These are phyloP conservation scores for Liquidambar formosana DNA, from an alignment of 164 flowering plant genomes.

Conservation along the genomic window DNA sequence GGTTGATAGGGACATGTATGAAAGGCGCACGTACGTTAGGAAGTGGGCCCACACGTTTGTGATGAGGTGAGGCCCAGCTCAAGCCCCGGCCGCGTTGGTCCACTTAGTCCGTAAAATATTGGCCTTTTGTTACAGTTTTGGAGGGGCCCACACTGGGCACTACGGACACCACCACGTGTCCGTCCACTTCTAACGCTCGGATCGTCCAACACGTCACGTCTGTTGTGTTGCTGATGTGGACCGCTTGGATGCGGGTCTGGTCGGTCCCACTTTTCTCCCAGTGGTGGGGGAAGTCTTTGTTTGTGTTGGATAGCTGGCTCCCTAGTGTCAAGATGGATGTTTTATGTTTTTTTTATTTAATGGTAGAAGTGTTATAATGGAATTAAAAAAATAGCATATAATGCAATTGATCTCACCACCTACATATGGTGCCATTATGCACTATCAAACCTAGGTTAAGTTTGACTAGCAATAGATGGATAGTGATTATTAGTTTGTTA, in stretches of 20 bases:
- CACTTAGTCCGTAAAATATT: slow-evolving; percentile 1
- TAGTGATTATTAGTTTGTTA: no score
- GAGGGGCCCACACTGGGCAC: background rate
- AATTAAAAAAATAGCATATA: no score
- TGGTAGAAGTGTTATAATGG: no score
- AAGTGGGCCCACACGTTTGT: background rate
- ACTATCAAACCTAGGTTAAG: no score
- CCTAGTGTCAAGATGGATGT: background rate
- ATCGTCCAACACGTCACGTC: slow-evolving; percentile 20
- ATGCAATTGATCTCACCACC: no score
- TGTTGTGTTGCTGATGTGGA: slow-evolving; percentile 6
- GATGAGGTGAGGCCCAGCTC: slow-evolving; percentile 7
- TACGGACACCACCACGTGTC: slow-evolving; percentile 24
- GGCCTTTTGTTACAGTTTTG: background rate
- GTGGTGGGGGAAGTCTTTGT: background rate
- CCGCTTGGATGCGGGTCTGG: background rate
- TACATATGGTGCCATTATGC: no score
- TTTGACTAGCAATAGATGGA: no score
- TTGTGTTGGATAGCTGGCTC: slow-evolving; percentile 8
- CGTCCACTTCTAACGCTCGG: background rate
- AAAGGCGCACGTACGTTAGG: slow-evolving; percentile 13
- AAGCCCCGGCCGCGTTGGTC: slow-evolving; percentile 14
- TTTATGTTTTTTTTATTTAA: no score
- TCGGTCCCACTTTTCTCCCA: background rate
- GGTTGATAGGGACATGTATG: slow-evolving; percentile 11